Evolutionary conservation across 345 rosid genomes (phyloP).

Genomic region (Euphorbia peplus): DNA sequence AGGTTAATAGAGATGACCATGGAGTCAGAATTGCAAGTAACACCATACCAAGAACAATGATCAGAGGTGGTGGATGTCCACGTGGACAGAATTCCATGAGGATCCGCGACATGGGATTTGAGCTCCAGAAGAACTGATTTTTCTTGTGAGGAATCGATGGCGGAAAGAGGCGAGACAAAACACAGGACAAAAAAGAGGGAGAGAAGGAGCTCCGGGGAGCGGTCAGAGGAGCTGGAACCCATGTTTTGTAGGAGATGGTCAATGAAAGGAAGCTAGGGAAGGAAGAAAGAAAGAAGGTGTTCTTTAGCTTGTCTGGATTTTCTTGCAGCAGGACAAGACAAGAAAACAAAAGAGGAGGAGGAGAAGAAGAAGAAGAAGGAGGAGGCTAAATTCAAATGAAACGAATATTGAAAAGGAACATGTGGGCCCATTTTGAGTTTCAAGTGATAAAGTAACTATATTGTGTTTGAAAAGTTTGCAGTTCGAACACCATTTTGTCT

Average conservation of each 20-base stretch:
- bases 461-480: too few species aligned
- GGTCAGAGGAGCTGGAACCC: conserved; percentile 11
- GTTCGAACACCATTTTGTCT: too few species aligned
- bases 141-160: conserved; percentile 8
- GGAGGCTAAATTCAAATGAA: too few species aligned
- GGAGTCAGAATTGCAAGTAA: conserved; percentile 39
- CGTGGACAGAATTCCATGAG: conserved; percentile 41
- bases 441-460: too few species aligned
- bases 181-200: conserved; percentile 14
- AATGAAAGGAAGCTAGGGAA: not conserved
- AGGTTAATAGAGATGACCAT: conserved; percentile 37
- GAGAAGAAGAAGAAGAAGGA: not conserved
- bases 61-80: conserved; percentile 30
- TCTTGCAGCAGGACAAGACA: too few species aligned
- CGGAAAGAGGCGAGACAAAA: conserved; percentile 18
- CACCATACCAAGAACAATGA: conserved; percentile 52
- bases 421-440: too few species aligned
- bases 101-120: conserved; percentile 40
- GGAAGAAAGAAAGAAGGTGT: not conserved
- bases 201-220: not conserved
- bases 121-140: conserved; percentile 35
- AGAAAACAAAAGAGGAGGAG: too few species aligned
- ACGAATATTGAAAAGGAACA: too few species aligned
- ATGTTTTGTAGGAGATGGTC: conserved; percentile 8
- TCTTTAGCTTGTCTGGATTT: too few species aligned